These are phyloP conservation scores for Fusarium aywerte DNA, from an alignment of 2,329 filamentous ascomycete genomes.

Conservation along the genomic window DNA sequence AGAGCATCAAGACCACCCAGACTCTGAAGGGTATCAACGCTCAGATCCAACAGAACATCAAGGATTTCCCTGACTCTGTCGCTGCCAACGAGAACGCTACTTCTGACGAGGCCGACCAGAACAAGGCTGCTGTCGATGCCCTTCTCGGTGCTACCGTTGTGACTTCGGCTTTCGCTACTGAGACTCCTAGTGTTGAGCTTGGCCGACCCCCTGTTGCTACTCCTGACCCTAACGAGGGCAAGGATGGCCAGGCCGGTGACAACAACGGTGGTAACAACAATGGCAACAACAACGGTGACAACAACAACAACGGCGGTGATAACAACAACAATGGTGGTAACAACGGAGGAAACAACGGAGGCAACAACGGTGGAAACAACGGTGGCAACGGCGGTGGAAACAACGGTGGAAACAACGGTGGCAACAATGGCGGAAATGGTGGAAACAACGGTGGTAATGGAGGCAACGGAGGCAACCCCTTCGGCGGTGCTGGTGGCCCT, in stretches of 20 bases:
- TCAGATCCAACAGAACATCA: slow-evolving; percentile 63
- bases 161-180: slow-evolving; percentile 47
- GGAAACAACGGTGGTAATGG: not conserved
- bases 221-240: not conserved
- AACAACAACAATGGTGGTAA: not conserved
- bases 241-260: slow-evolving; percentile 14
- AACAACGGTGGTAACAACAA: slow-evolving; percentile 16
- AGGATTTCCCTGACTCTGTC: slow-evolving; percentile 58
- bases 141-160: slow-evolving; percentile 48
- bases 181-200: slow-evolving; percentile 49
- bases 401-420: not conserved
- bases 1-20: slow-evolving; percentile 59
- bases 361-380: not conserved
- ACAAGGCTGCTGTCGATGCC: slow-evolving; percentile 54
- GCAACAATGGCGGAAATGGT: not conserved
- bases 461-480: not conserved
- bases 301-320: not conserved
- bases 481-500: not conserved
- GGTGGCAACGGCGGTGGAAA: not conserved
- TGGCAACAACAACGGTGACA: not conserved
- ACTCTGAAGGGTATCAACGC: slow-evolving; percentile 57
- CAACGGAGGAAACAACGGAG: not conserved
- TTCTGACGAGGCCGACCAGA: slow-evolving; percentile 41
- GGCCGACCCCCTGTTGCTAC: slow-evolving; percentile 18
- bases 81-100: slow-evolving; percentile 58